Evolutionary conservation across 257 asterid genomes (phyloP).

Genomic region (Scutellaria barbata): DNA sequence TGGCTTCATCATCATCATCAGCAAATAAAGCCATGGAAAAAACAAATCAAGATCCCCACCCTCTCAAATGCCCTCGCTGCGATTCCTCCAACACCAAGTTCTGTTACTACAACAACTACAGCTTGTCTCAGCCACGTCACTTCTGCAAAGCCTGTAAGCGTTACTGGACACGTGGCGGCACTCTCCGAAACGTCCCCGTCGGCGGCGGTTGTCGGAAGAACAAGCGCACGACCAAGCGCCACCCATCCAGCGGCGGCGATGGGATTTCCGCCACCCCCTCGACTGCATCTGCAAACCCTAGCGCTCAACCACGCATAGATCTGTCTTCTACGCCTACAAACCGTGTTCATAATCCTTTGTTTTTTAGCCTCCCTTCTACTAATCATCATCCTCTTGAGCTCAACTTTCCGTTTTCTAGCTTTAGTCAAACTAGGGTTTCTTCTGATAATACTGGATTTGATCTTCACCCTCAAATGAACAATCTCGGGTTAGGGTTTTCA

Average conservation of each 20-base stretch:
- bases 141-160: constrained; percentile 70
- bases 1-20: constrained; percentile 48
- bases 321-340: constrained; percentile 36
- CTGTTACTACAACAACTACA: constrained; percentile 70
- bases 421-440: constrained; percentile 42
- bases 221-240: constrained; percentile 48
- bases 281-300: constrained; percentile 28
- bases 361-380: constrained; percentile 16
- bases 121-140: constrained; percentile 67
- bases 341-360: constrained; percentile 35
- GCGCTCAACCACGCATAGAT: constrained; percentile 27
- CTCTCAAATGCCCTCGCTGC: constrained; percentile 68
- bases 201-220: constrained; percentile 66
- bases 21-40: constrained; percentile 46
- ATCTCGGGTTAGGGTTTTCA: constrained; percentile 56
- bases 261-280: constrained; percentile 20
- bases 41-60: constrained; percentile 38
- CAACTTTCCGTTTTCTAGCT: constrained; percentile 46
- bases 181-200: constrained; percentile 69
- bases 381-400: constrained; percentile 41
- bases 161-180: constrained; percentile 66
- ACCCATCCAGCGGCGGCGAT: constrained; percentile 10
- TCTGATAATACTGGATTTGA: constrained; percentile 27
- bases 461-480: constrained; percentile 43
- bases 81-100: constrained; percentile 64